Evolutionary conservation across 176 grass and related monocot species (phyloP).

Genomic region (Oryza glaberrima): DNA sequence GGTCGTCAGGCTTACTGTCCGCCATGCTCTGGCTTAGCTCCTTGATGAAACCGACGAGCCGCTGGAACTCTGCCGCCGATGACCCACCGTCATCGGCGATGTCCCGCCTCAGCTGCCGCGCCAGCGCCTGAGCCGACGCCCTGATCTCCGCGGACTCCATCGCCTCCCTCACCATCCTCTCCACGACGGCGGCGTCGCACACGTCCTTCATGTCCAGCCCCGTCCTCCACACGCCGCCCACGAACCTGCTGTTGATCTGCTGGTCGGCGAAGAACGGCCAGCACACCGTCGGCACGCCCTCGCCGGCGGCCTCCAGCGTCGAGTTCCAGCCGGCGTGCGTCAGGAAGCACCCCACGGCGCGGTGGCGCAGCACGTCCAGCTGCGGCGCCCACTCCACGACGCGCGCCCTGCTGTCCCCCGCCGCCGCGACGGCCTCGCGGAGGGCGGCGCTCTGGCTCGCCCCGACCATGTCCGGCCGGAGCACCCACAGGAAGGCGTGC

Average conservation of each 20-base stretch:
- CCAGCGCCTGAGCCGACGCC: constrained; percentile 23
- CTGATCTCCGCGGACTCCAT: constrained; percentile 21
- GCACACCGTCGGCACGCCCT: constrained; percentile 60
- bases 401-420: background rate
- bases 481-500: constrained; percentile 58
- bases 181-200: constrained; percentile 51
- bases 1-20: no score
- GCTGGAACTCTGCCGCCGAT: constrained; percentile 26
- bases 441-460: background rate
- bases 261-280: constrained; percentile 27
- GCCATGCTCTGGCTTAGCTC: constrained; percentile 17
- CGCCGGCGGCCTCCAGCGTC: constrained; percentile 39
- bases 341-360: constrained; percentile 64
- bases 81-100: constrained; percentile 35
- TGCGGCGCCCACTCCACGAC: constrained; percentile 68
- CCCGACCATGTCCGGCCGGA: constrained; percentile 48
- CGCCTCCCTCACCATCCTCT: constrained; percentile 46
- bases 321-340: constrained; percentile 88
- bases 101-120: constrained; percentile 24
- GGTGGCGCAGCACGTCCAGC: constrained; percentile 62
- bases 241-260: constrained; percentile 49
- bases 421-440: background rate
- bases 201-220: constrained; percentile 59
- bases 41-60: constrained; percentile 47
- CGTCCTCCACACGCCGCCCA: constrained; percentile 49